phyloP scores from a whole-genome alignment of 2,329 filamentous ascomycete species.

The Ploettnerulaceae sp. region DNA sequence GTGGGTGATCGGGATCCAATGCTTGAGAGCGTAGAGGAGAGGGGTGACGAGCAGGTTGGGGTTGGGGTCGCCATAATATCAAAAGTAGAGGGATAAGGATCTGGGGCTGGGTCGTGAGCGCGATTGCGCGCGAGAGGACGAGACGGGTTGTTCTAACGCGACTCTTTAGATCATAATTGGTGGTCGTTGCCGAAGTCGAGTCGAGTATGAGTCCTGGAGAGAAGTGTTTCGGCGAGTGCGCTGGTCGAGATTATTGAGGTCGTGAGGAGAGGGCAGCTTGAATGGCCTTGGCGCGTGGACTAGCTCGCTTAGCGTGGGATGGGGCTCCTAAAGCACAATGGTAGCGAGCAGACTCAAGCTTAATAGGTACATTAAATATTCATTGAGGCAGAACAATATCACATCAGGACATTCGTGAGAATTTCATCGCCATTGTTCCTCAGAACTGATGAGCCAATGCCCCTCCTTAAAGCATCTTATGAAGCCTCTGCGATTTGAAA shows the following conservation, averaged over 20 bases:
- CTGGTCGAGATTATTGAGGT: constrained; percentile 8
- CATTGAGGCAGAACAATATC: too few relatives aligned
- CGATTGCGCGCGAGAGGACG: constrained; percentile 6
- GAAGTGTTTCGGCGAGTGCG: constrained; percentile 6
- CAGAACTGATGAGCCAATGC: too few relatives aligned
- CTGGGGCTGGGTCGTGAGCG: constrained; percentile 3
- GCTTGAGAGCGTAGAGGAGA: constrained; percentile 36
- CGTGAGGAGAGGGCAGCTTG: constrained; percentile 2
- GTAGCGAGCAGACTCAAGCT: too few relatives aligned
- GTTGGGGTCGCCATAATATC: constrained; percentile 13
- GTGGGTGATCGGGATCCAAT: constrained; percentile 36
- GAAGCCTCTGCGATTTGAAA: too few relatives aligned
- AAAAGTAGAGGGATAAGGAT: background rate
- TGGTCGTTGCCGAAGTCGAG: background rate
- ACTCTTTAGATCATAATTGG: constrained; percentile 13
- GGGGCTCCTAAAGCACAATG: background rate
- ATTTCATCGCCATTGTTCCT: too few relatives aligned
- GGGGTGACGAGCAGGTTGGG: constrained; percentile 22
- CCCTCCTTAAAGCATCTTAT: too few relatives aligned
- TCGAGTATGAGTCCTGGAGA: background rate
- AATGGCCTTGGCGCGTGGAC: background rate
- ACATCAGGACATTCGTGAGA: too few relatives aligned
- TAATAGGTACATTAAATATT: too few relatives aligned
- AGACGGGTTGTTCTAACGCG: background rate
- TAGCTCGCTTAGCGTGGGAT: background rate